Conservation (phyloP, 2,329 filamentous ascomycete genomes). For the Ascosphaera aggregata region DNA sequence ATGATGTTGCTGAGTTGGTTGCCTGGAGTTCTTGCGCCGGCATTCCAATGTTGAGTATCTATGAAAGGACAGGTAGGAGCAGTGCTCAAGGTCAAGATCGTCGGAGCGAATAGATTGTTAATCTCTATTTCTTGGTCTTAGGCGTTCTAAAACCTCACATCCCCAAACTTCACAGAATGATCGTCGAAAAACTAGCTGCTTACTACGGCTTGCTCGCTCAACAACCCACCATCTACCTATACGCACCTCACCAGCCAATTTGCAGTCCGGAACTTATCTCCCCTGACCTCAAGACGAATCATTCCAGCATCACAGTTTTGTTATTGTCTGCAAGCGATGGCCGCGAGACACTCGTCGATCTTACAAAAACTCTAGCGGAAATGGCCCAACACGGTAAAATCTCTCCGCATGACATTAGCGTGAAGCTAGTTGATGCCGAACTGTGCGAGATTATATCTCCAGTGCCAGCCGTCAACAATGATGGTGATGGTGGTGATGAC, state of each 20-base stretch:
- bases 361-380: constrained; percentile 80
- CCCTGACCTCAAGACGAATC: constrained; percentile 8
- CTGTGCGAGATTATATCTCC: constrained; percentile 33
- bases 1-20: constrained; percentile 74
- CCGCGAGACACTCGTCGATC: constrained; percentile 77
- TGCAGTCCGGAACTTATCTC: constrained; percentile 9
- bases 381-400: constrained; percentile 88
- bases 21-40: constrained; percentile 85
- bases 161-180: constrained; percentile 56
- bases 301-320: constrained; percentile 34
- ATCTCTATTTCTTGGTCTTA: too few species aligned
- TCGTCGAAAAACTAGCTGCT: constrained; percentile 55
- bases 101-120: too few species aligned
- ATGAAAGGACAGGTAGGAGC: constrained; percentile 62
- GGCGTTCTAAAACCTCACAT: constrained; percentile 78
- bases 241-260: constrained; percentile 43
- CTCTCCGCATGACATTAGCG: constrained; percentile 54
- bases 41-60: constrained; percentile 70
- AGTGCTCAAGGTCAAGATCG: too few species aligned
- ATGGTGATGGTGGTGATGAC: too few species aligned
- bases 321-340: constrained; percentile 77
- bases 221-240: constrained; percentile 47
- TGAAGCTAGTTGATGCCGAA: constrained; percentile 74
- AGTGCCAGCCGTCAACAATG: not conserved
- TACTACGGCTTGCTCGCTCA: constrained; percentile 54